phyloP scores from a whole-genome alignment of 345 rosid species.

The Dimocarpus longan region DNA sequence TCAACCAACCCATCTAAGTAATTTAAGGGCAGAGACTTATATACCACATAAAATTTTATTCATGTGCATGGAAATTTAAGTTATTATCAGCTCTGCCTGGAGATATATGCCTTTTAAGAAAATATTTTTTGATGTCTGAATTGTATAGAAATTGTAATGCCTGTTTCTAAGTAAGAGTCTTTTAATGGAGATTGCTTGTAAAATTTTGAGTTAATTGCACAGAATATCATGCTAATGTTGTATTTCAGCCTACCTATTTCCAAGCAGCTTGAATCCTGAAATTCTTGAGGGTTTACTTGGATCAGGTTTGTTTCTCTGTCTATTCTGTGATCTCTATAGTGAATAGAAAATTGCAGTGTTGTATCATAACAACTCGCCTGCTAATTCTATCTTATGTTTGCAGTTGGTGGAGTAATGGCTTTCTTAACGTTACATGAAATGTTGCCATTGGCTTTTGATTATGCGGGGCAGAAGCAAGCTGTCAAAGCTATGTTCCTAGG shows the following conservation, averaged over 20 bases:
- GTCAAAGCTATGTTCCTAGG: conserved; percentile 96
- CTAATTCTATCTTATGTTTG: conserved; percentile 19
- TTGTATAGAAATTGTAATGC: background rate
- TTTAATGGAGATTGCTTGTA: background rate
- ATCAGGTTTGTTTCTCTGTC: conserved; percentile 56
- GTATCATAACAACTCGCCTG: background rate
- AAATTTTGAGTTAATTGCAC: background rate
- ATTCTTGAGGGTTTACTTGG: conserved; percentile 93
- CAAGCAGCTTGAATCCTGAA: conserved; percentile 89
- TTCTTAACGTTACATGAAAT: conserved; percentile 96
- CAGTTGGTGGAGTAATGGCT: conserved; percentile 99
- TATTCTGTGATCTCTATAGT: background rate
- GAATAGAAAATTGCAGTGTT: conserved; percentile 6
- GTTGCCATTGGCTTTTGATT: conserved; percentile 98
- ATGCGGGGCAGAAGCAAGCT: conserved; percentile 98
- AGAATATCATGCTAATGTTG: background rate
- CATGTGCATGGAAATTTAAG: background rate
- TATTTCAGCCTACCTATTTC: conserved; percentile 86
- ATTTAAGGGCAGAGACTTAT: no score
- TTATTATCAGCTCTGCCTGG: background rate
- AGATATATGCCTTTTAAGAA: background rate
- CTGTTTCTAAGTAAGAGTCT: conserved; percentile 9
- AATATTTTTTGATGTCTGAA: background rate
- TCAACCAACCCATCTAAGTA: no score
- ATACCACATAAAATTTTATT: no score